Evolutionary conservation across 768 basidiomycete genomes (phyloP).

Genomic region (Auricularia sp.): DNA sequence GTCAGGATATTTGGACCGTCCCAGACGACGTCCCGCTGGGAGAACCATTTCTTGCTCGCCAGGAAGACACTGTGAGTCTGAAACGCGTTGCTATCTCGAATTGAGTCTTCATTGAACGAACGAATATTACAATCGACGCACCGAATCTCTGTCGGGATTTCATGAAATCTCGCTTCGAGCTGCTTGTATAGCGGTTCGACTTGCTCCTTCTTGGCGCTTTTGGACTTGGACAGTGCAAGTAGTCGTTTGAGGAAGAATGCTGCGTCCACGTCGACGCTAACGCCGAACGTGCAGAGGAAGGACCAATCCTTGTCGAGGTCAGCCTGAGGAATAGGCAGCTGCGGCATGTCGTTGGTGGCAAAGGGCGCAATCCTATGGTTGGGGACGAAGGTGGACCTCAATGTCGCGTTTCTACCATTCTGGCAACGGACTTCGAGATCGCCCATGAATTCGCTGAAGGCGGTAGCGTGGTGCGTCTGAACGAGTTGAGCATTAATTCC

Average conservation of each 20-base stretch:
- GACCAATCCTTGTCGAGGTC: conserved; percentile 10
- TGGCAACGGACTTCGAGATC: not conserved
- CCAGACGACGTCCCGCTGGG: conserved; percentile 9
- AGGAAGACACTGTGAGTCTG: not conserved
- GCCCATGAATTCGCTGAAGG: not conserved
- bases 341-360: conserved; percentile 8
- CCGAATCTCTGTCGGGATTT: conserved; percentile 13
- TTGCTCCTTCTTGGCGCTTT: conserved; percentile 1
- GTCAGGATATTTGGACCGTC: conserved; percentile 12
- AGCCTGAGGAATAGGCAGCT: conserved; percentile 13
- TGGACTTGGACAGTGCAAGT: conserved; percentile 7
- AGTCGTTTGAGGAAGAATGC: conserved; percentile 13
- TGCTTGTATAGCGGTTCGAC: conserved; percentile 12
- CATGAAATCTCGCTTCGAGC: conserved; percentile 15
- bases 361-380: not conserved
- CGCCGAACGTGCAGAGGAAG: conserved; percentile 13
- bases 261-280: conserved; percentile 9
- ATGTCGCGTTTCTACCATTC: not conserved
- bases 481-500: not conserved
- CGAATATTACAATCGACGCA: conserved; percentile 4
- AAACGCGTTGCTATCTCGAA: not conserved
- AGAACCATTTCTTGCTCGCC: not conserved
- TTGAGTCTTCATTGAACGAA: not conserved
- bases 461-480: not conserved
- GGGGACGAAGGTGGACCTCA: not conserved